Base-by-base conservation (phyloP, 2,329 filamentous ascomycete genomes). In the Chaetomium strumarium region DNA sequence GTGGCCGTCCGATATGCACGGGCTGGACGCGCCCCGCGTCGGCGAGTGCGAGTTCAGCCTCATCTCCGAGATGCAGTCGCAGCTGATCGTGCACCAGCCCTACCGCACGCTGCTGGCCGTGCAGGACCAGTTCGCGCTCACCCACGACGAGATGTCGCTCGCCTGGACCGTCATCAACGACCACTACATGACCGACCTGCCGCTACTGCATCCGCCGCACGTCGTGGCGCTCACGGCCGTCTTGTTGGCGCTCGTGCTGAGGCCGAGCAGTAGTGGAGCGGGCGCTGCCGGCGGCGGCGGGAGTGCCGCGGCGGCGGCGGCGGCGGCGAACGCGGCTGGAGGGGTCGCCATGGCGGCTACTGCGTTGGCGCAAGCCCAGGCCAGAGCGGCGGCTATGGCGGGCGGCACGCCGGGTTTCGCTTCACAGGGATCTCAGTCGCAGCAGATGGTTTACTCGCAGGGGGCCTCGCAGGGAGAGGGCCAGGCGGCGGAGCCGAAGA, bases 21-120 rank as follows among this genome's bases (percentile, higher is more conserved):
- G 80, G 38, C 80, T 84, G 53, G 90, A 96, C 68, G 86, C 88
- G 9, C 84, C 87, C 51, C 89, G 90, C 64, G 79, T 96, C 37
- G 91, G 91, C 62, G 91, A 96, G 73, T 95, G 89, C 78, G 91
- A 96, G 67, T 96, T 96, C 71, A 88, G 82, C 53, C 77, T 96
- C 52, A 96, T 96, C 63, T 90, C 88, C 24, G 91, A 95, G 66
- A 87, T 96, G 81, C 86, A 82, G 68, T 91, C 88, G 5, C 88
- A 95, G 62, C 79, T 96, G 60, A 95, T 96, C 65, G 75, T 95
- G 16, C 88, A 95, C 69, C 90, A 96, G 65, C 91, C 91, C 0
- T 96, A 96, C 70, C 87, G 90, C 49, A 90, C 86, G 38, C 75
- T 96, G 30, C 79, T 79, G 5, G 83, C 84, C 40, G 75, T 95